A percentile compares a stretch with the other conserved stretches of the same genome.
These are phyloP conservation scores for Balamuthia mandrillaris DNA, from an alignment of 208 protist genomes.

Conservation along the genomic window DNA sequence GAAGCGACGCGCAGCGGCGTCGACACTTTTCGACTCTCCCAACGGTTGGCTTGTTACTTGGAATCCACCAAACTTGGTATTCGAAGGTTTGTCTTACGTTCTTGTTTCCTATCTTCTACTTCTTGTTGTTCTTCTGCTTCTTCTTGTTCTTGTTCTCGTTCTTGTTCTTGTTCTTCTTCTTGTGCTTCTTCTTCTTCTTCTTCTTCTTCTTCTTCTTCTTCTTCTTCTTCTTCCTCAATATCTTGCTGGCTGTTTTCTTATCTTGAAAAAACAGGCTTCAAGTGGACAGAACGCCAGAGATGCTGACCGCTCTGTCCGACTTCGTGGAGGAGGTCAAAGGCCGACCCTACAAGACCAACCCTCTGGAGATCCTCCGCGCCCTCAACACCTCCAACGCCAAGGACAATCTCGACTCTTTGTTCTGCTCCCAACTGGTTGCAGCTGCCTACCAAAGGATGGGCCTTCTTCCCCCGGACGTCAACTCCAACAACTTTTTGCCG, in stretches of 20 bases:
- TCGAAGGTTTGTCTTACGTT: no score
- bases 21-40: background rate
- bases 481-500: conserved; percentile 34
- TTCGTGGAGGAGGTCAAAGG: conserved; percentile 17
- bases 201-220: no score
- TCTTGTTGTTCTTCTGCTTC: no score
- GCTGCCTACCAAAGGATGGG: conserved; percentile 31
- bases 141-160: no score
- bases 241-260: no score
- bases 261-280: no score
- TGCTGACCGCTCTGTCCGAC: background rate
- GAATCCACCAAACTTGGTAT: conserved; percentile 22
- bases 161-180: no score
- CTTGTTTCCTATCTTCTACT: no score
- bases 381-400: background rate
- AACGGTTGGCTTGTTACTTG: conserved; percentile 10
- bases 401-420: conserved; percentile 31
- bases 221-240: no score
- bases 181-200: no score
- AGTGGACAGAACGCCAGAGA: background rate
- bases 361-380: conserved; percentile 19
- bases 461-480: background rate
- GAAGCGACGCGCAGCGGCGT: conserved; percentile 23
- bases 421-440: conserved; percentile 33
- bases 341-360: conserved; percentile 32